A percentile compares a stretch with the other conserved stretches of the same genome.
These are phyloP conservation scores for Psilocybe azurescens DNA, from an alignment of 768 basidiomycete species.

Conservation along the genomic window DNA sequence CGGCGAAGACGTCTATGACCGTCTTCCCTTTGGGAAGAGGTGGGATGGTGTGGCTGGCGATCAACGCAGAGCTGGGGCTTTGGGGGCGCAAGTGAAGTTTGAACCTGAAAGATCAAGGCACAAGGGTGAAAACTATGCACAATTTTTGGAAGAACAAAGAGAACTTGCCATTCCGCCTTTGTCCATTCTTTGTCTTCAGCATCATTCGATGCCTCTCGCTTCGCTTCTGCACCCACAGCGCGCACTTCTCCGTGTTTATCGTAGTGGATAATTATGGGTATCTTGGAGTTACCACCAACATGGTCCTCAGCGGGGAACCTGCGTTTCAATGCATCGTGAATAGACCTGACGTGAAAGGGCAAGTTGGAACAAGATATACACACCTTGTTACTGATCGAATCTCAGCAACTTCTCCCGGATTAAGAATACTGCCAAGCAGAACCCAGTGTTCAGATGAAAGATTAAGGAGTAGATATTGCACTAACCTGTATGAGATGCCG, in stretches of 20 bases:
- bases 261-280: conserved; percentile 54
- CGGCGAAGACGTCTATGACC: conserved; percentile 48
- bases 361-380: neutral
- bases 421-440: conserved; percentile 25
- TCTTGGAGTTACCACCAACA: conserved; percentile 51
- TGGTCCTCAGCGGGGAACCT: conserved; percentile 55
- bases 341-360: conserved; percentile 3
- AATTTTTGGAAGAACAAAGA: conserved; percentile 19
- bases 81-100: conserved; percentile 43
- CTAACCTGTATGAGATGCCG: conserved; percentile 27
- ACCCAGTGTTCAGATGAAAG: neutral
- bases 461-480: neutral
- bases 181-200: conserved; percentile 50
- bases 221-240: conserved; percentile 52
- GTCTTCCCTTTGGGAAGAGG: conserved; percentile 48
- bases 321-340: neutral
- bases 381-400: conserved; percentile 32
- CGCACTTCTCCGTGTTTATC: conserved; percentile 40
- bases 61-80: conserved; percentile 18
- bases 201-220: conserved; percentile 36
- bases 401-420: conserved; percentile 31
- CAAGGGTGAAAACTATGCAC: neutral
- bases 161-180: conserved; percentile 50
- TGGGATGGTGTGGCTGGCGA: conserved; percentile 32
- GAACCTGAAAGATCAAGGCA: conserved; percentile 31